A percentile compares a stretch with the other conserved stretches of the same genome.
These are phyloP conservation scores for Tephrocybe sp. DNA, from an alignment of 768 basidiomycete species.

Conservation along the genomic window DNA sequence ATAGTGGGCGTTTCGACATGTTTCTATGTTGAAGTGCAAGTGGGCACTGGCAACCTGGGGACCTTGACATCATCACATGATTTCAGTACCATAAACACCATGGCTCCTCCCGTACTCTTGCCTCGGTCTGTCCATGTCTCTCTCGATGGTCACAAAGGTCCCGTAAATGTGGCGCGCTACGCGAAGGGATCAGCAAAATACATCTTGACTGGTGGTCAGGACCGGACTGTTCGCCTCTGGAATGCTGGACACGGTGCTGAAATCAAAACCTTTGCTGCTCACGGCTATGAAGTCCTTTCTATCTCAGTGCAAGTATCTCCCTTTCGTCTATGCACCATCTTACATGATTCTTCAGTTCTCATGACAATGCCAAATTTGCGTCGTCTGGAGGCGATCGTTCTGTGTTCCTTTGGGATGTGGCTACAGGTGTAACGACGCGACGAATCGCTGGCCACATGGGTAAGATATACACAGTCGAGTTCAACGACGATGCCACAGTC, in stretches of 20 bases:
- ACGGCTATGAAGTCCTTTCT: conserved; percentile 94
- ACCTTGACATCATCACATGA: too few relatives aligned
- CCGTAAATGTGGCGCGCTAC: conserved; percentile 89
- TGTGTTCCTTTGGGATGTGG: conserved; percentile 95
- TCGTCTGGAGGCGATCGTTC: conserved; percentile 93
- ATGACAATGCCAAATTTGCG: conserved; percentile 93
- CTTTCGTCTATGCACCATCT: conserved; percentile 1
- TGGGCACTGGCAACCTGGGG: too few relatives aligned
- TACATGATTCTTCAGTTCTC: conserved; percentile 47
- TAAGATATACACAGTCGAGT: conserved; percentile 87
- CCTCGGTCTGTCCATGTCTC: conserved; percentile 62
- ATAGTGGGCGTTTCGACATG: conserved; percentile 55
- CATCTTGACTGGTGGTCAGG: conserved; percentile 89
- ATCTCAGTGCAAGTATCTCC: conserved; percentile 70
- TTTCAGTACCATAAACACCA: conserved; percentile 21
- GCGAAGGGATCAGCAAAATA: conserved; percentile 88
- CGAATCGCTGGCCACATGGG: conserved; percentile 87
- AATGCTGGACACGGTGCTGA: conserved; percentile 84
- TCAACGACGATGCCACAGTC: conserved; percentile 84
- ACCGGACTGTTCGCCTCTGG: conserved; percentile 87
- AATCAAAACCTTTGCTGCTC: conserved; percentile 87
- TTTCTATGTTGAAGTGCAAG: too few relatives aligned
- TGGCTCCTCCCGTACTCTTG: conserved; percentile 52
- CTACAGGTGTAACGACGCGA: conserved; percentile 77
- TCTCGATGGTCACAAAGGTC: conserved; percentile 69